Evolutionary conservation across 2,329 filamentous ascomycete species (phyloP).

Genomic region (Geosmithia flava): DNA sequence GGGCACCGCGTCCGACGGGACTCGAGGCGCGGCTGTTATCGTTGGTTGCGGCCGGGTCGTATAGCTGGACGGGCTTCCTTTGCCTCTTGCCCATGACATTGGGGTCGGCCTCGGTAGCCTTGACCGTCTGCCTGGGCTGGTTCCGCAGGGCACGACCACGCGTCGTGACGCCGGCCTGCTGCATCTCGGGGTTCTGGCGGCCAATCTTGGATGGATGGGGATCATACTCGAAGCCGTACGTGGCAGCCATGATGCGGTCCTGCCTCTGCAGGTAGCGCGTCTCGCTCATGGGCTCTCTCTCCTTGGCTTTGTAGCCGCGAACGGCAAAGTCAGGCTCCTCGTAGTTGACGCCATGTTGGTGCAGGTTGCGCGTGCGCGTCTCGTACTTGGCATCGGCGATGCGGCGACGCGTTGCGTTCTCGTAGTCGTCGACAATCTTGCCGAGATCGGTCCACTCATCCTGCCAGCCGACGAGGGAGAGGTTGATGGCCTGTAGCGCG

Average conservation of each 20-base stretch:
- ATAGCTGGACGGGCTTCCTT: slow-evolving; percentile 37
- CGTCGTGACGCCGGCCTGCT: slow-evolving; percentile 37
- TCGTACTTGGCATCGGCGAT: slow-evolving; percentile 34
- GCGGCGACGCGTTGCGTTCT: slow-evolving; percentile 39
- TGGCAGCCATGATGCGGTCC: slow-evolving; percentile 44
- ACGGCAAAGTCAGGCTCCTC: slow-evolving; percentile 40
- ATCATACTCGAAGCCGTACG: slow-evolving; percentile 51
- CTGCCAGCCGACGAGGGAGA: slow-evolving; percentile 37
- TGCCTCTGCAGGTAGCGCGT: slow-evolving; percentile 36
- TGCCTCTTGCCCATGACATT: slow-evolving; percentile 38
- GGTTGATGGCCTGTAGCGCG: slow-evolving; percentile 29
- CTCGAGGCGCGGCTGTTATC: slow-evolving; percentile 39
- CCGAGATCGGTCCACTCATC: slow-evolving; percentile 38
- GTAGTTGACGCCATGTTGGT: slow-evolving; percentile 27
- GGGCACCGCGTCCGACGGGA: slow-evolving; percentile 23
- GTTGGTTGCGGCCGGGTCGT: slow-evolving; percentile 34
- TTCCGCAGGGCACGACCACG: slow-evolving; percentile 40
- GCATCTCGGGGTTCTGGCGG: slow-evolving; percentile 43
- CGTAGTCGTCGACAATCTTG: slow-evolving; percentile 41
- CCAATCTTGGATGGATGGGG: slow-evolving; percentile 44
- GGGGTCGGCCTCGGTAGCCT: slow-evolving; percentile 39
- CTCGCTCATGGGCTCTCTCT: slow-evolving; percentile 28
- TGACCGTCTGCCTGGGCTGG: slow-evolving; percentile 43
- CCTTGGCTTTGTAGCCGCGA: slow-evolving; percentile 37
- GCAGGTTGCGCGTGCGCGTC: slow-evolving; percentile 27